Conservation (phyloP, 1,139 yeast genomes). For the Saccharomyces hybrid region DNA sequence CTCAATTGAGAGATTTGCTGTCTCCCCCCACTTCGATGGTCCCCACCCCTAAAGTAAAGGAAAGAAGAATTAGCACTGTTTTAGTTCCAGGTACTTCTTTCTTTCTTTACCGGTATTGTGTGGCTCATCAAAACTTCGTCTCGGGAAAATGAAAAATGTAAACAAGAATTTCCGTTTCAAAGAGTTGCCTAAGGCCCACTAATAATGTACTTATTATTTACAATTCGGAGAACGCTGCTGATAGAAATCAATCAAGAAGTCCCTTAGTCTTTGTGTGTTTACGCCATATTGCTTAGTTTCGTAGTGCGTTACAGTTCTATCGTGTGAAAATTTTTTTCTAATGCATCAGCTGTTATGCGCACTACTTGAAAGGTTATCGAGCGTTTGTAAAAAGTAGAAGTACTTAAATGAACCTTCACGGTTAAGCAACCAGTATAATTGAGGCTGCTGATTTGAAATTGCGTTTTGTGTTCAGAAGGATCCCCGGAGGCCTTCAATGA, state of each 20-base stretch:
- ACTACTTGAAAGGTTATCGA: not conserved
- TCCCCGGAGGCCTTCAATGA: not conserved
- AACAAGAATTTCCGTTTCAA: not conserved
- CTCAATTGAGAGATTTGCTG: not conserved
- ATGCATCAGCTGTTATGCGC: not conserved
- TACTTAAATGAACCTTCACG: not conserved
- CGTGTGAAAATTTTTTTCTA: not conserved
- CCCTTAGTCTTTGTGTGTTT: not conserved
- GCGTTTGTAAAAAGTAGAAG: not conserved
- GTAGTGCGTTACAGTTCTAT: not conserved
- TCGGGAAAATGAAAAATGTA: not conserved
- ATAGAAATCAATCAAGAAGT: not conserved
- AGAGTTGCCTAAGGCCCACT: not conserved
- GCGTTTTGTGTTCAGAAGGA: not conserved
- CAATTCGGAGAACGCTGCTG: not conserved
- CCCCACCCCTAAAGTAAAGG: not conserved
- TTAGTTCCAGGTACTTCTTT: not conserved
- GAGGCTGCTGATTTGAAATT: not conserved
- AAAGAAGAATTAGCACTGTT: not conserved
- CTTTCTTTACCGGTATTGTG: not conserved
- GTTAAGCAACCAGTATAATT: not conserved
- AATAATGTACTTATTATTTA: not conserved
- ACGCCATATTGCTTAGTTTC: not conserved
- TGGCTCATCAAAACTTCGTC: not conserved
- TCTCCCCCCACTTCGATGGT: not conserved